Percentiles rank a stretch among this genome's conserved stretches.
These are phyloP conservation scores for Apodospora peruviana DNA, from an alignment of 495 filamentous ascomycete genomes.

Conservation along the genomic window DNA sequence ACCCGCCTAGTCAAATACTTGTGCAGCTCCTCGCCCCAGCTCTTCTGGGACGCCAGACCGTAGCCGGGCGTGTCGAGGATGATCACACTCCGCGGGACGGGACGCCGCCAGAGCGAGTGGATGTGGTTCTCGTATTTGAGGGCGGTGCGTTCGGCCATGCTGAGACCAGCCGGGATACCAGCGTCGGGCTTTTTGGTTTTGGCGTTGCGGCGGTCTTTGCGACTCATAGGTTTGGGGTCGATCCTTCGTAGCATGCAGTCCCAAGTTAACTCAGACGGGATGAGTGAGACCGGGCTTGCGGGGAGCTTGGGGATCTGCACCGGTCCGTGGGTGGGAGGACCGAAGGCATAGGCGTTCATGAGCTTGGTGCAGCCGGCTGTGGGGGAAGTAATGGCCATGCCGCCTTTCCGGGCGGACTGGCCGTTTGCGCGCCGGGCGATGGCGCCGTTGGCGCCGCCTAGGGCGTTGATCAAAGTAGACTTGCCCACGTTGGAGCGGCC, in stretches of 20 bases:
- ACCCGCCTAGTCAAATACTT: slow-evolving; percentile 71
- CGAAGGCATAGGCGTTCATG: slow-evolving; percentile 83
- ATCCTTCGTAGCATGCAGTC: too few relatives aligned
- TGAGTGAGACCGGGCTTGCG: not conserved
- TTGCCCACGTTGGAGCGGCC: slow-evolving; percentile 94
- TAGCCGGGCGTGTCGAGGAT: slow-evolving; percentile 95
- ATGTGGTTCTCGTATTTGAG: not conserved
- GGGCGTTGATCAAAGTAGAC: slow-evolving; percentile 77
- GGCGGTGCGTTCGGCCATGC: not conserved
- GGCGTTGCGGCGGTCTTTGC: not conserved
- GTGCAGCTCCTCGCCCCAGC: slow-evolving; percentile 82
- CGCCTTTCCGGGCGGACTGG: slow-evolving; percentile 9
- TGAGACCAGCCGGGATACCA: not conserved
- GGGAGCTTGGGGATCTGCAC: not conserved
- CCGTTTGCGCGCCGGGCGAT: slow-evolving; percentile 18
- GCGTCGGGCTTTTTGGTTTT: not conserved
- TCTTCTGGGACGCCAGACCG: slow-evolving; percentile 64
- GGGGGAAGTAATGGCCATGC: slow-evolving; percentile 58
- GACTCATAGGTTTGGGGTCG: not conserved
- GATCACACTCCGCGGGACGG: slow-evolving; percentile 52
- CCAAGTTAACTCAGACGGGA: too few relatives aligned
- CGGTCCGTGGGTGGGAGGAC: slow-evolving; percentile 26
- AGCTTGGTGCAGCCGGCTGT: slow-evolving; percentile 72
- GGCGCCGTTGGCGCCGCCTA: slow-evolving; percentile 49
- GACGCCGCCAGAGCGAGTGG: slow-evolving; percentile 36